Evolutionary conservation across 352 stramenopile species (phyloP).

Genomic region (Phytophthora brassicae): DNA sequence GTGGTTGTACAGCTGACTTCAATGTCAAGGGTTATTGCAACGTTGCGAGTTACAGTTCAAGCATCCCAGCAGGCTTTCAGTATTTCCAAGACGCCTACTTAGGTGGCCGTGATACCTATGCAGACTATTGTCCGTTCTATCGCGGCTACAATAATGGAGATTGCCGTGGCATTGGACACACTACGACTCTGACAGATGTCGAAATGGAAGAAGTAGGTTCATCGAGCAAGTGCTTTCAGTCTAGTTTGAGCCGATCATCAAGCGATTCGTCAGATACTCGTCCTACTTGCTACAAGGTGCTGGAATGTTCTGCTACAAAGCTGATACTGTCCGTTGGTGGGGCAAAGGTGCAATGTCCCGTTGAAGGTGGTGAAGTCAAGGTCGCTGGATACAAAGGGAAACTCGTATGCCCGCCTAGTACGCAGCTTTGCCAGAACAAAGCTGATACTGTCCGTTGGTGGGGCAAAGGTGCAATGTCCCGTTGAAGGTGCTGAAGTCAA

Average conservation of each 20-base stretch:
- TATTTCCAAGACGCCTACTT: slow-evolving; percentile 72
- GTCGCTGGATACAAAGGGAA: slow-evolving; percentile 54
- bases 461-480: slow-evolving; percentile 57
- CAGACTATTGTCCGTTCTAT: slow-evolving; percentile 85
- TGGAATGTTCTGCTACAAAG: slow-evolving; percentile 43
- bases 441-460: slow-evolving; percentile 51
- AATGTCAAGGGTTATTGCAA: slow-evolving; percentile 82
- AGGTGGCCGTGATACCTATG: slow-evolving; percentile 61
- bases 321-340: slow-evolving; percentile 53
- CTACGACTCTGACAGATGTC: slow-evolving; percentile 38
- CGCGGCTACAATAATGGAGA: slow-evolving; percentile 78
- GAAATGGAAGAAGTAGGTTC: slow-evolving; percentile 54
- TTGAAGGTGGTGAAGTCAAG: slow-evolving; percentile 54
- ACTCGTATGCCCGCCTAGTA: slow-evolving; percentile 50
- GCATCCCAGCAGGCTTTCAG: slow-evolving; percentile 76
- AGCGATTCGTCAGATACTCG: slow-evolving; percentile 35
- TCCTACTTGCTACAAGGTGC: slow-evolving; percentile 60
- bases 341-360: slow-evolving; percentile 56
- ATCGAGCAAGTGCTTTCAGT: slow-evolving; percentile 72
- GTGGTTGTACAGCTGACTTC: slow-evolving; percentile 62
- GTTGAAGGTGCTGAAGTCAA: slow-evolving; percentile 55
- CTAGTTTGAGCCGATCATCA: slow-evolving; percentile 54
- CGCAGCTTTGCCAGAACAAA: too few relatives aligned
- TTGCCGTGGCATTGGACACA: slow-evolving; percentile 57
- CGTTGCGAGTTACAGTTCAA: slow-evolving; percentile 57